Percentiles rank a stretch among this genome's conserved stretches.
phyloP scores from a whole-genome alignment of 169 alveolate genomes.

The Theileria equi region DNA sequence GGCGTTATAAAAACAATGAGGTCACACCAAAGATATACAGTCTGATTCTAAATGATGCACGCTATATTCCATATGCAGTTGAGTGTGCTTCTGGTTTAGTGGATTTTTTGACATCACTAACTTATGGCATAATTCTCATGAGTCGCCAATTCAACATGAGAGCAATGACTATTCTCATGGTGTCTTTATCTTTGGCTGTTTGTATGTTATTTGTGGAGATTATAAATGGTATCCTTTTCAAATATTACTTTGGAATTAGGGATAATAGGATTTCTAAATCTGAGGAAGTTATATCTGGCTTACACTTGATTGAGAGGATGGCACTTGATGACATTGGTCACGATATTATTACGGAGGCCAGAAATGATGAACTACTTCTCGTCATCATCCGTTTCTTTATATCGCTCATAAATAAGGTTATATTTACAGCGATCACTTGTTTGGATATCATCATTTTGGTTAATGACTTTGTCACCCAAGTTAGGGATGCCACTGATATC shows the following conservation, averaged over 20 bases:
- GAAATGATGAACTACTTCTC: constrained; percentile 34
- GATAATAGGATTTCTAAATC: constrained; percentile 38
- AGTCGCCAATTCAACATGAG: constrained; percentile 6
- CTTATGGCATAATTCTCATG: constrained; percentile 16
- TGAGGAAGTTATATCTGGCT: constrained; percentile 6
- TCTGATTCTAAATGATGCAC: constrained; percentile 27
- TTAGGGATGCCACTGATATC: not conserved
- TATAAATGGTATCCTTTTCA: constrained; percentile 8
- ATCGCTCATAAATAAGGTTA: constrained; percentile 9
- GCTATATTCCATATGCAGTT: constrained; percentile 5
- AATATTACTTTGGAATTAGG: constrained; percentile 13
- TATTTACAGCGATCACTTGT: not conserved
- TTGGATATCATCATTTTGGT: constrained; percentile 19
- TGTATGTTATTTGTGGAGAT: constrained; percentile 15
- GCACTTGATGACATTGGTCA: constrained; percentile 38
- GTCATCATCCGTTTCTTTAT: constrained; percentile 13
- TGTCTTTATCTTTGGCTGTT: constrained; percentile 1
- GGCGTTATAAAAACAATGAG: constrained; percentile 47
- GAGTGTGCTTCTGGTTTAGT: constrained; percentile 15
- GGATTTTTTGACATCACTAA: constrained; percentile 6
- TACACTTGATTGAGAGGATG: constrained; percentile 11
- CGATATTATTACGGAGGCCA: constrained; percentile 17
- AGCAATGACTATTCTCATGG: constrained; percentile 1
- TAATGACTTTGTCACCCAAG: constrained; percentile 18
- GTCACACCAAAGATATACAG: constrained; percentile 35